Evolutionary conservation across 169 alveolate species (phyloP), one percentile per base, ranked within the genome.

Genomic region (Ophryocystis elektroscirrha): DNA sequence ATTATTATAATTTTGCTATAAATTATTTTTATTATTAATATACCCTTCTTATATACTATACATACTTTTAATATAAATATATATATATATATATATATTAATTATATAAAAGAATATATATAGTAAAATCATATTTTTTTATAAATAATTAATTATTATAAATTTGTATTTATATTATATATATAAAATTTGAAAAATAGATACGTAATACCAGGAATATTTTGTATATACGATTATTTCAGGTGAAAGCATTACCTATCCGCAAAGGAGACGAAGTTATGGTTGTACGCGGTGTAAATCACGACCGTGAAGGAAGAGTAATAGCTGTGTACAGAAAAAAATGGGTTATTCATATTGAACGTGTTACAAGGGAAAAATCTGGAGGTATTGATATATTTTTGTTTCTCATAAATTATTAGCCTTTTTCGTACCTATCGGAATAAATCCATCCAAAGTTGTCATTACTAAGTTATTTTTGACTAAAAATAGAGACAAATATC

Each of bases 261-360:
- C 82, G 96, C 61, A 89, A 87, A 71, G 97, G 91, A 49, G 99
- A 93, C 61, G 94, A 86, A 59, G 97, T 93, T 50, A 84, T 82
- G 79, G 83, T 93, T 53, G 87, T 85, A 47, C 77, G 96, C 53
- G 99, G 98, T 20, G 77, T 71, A 61, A 70, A 56, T 63, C 93
- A 89, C 69, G 96, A 87, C 56, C 85, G 94, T 45, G 94, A 84
- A 70, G 97, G 99, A 51, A 89, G 84, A 70, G 97, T 93, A 52
- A 83, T 85, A 44, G 77, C 78, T 63, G 97, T 91, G 51, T 85
- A 85, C 83, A 85, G 99, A 68, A 88, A 86, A 81, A 89, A 85
- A 83, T 87, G 84, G 86, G 72, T 73, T 65, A 81, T 93, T 65
- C 82, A 87, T 69, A 78, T 89, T 54, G 97, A 93, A 79, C 84